Percentiles rank a stretch among this genome's conserved stretches.
phyloP scores from a whole-genome alignment of 202 grass and related monocot genomes.

The Panicum virgatum region DNA sequence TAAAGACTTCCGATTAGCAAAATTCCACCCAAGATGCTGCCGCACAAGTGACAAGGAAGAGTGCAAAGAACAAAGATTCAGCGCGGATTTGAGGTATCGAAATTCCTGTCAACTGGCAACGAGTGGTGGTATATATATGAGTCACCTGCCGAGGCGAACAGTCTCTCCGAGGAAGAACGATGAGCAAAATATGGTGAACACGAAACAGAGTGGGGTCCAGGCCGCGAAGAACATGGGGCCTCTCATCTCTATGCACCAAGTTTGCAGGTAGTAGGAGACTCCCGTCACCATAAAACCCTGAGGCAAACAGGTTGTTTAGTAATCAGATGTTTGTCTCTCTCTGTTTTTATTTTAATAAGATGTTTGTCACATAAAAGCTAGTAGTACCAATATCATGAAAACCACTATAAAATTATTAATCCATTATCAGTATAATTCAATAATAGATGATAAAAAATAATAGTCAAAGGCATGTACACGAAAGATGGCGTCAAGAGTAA shows the following conservation, averaged over 20 bases:
- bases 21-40: constrained; percentile 49
- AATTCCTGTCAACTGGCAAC: too few species aligned
- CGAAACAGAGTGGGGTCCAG: constrained; percentile 50
- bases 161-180: constrained; percentile 65
- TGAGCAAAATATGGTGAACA: constrained; percentile 59
- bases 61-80: neutral
- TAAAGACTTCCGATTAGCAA: neutral
- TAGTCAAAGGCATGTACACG: too few species aligned
- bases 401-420: neutral
- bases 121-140: too few species aligned
- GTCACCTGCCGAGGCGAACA: constrained; percentile 56
- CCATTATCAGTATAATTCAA: too few species aligned
- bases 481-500: too few species aligned
- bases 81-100: neutral
- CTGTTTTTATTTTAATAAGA: too few species aligned
- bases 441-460: neutral
- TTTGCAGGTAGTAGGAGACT: constrained; percentile 59
- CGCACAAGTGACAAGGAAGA: too few species aligned
- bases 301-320: neutral
- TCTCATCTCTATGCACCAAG: constrained; percentile 64
- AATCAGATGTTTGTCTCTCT: too few species aligned
- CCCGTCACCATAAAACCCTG: constrained; percentile 59
- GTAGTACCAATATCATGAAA: neutral
- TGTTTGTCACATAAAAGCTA: too few species aligned
- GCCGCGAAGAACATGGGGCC: constrained; percentile 60